Conservation (phyloP, 805 yeast genomes). For the Kregervanrija delftensis region DNA sequence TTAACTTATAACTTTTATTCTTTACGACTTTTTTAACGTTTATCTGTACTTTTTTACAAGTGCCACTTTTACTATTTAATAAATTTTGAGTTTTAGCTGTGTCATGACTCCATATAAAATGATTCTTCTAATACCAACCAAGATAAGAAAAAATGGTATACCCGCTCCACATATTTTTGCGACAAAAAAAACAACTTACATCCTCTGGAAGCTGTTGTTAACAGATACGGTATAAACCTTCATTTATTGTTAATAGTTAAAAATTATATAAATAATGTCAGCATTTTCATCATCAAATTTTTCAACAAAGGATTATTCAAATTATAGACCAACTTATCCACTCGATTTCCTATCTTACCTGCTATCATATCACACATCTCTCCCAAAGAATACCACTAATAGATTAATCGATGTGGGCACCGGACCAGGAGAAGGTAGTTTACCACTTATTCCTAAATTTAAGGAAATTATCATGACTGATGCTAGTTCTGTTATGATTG, state of each 20-base stretch:
- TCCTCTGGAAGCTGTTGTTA: no score
- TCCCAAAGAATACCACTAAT: no score
- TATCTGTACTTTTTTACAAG: background rate
- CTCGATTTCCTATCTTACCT: constrained; percentile 30
- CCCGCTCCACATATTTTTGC: no score
- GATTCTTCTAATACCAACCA: no score
- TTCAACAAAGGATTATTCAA: constrained; percentile 44
- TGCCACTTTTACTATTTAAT: no score
- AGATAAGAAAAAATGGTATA: no score
- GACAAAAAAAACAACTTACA: no score
- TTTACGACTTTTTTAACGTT: constrained; percentile 1
- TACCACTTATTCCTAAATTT: constrained; percentile 35
- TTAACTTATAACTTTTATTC: constrained; percentile 4
- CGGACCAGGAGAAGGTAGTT: constrained; percentile 48
- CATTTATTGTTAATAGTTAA: background rate
- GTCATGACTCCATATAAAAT: no score
- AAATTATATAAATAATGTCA: constrained; percentile 38
- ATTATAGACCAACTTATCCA: constrained; percentile 66
- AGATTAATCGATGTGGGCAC: constrained; percentile 45
- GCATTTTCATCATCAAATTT: constrained; percentile 51
- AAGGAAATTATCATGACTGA: constrained; percentile 36
- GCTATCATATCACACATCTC: no score
- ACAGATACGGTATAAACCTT: no score
- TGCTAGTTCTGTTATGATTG: constrained; percentile 40
- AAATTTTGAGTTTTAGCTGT: no score